Evolutionary conservation across 108 stramenopile species (phyloP).

Genomic region (Pseudonitzschia multiseries): DNA sequence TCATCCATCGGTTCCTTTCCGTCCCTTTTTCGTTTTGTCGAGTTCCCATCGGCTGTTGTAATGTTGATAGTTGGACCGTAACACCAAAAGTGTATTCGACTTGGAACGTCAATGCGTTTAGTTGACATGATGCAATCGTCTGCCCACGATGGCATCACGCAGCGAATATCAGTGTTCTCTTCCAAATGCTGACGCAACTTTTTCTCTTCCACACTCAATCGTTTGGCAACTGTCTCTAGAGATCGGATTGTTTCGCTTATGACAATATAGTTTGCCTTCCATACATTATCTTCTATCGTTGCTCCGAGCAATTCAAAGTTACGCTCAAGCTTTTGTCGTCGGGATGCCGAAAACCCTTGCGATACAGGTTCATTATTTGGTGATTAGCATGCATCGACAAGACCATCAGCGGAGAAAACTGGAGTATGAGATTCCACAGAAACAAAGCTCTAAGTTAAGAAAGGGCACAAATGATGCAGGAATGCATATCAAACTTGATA

Average conservation of each 20-base stretch:
- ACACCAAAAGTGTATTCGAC: background rate
- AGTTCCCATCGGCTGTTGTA: background rate
- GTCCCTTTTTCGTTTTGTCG: background rate
- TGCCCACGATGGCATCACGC: constrained; percentile 22
- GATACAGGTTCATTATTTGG: no score
- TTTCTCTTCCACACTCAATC: background rate
- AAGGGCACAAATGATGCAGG: no score
- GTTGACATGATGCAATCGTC: constrained; percentile 8
- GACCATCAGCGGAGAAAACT: no score
- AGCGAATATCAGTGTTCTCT: constrained; percentile 7
- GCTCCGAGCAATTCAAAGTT: constrained; percentile 19
- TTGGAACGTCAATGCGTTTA: background rate
- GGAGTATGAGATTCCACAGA: no score
- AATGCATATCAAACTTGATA: background rate
- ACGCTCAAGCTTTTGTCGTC: constrained; percentile 13
- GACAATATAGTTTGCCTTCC: constrained; percentile 22
- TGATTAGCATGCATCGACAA: no score
- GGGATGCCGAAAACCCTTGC: constrained; percentile 15
- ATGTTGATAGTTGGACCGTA: background rate
- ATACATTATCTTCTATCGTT: constrained; percentile 7
- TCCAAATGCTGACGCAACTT: constrained; percentile 12
- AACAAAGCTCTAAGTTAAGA: no score
- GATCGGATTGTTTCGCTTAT: constrained; percentile 24
- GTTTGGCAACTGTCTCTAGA: constrained; percentile 11
- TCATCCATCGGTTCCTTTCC: background rate